Base-by-base conservation (phyloP, 148 eudicot genomes). In the Rhododendron kiyosumense region DNA sequence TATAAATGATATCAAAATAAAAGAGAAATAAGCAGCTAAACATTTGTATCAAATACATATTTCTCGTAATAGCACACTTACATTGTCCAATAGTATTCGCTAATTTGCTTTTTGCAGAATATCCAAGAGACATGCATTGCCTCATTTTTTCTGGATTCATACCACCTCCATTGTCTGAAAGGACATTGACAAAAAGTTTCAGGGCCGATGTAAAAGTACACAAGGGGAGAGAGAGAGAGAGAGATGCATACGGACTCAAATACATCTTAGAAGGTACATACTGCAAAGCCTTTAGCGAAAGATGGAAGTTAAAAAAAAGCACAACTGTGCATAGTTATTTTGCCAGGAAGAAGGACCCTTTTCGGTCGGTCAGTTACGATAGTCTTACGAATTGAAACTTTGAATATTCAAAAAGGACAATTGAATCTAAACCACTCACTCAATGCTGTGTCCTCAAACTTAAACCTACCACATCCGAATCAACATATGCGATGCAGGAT, bases 111-210 rank as follows among this genome's bases (percentile, higher is more conserved):
- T 96, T 96, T 24, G 85, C 91, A 79, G 99, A 96, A 88, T 96
- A 96, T 22, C 99, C 99, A 49, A 96, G 93, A 69, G 99, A 96
- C 96, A 96, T 95, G 89, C 99, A 96, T 79, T 92, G 96, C 51
- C 99, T 94, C 93, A 96, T 83, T 89, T 93, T 93, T 43, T 95
- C 95, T 10, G 98, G 98, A 83, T 92, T 91, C 99, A 96, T 96
- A 45, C 99, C 99, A 85, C 99, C 98, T 51, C 99, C 99, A 91
- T 96, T 91, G 91, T 96, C 99, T 96, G 86, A 84, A 84, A 51
- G 76, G 49, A 80, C 22, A 81, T 38, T 7, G 9, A 38, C 78
- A 71, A 30, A 67, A 78, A 32, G 38, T 48, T 69, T 3, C 57
- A 22, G 34, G 36, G 48, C 28, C 45, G 32, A 71, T 24, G 36